Conservation (phyloP, 495 filamentous ascomycete species). For the Parachaetomium inaequale region DNA sequence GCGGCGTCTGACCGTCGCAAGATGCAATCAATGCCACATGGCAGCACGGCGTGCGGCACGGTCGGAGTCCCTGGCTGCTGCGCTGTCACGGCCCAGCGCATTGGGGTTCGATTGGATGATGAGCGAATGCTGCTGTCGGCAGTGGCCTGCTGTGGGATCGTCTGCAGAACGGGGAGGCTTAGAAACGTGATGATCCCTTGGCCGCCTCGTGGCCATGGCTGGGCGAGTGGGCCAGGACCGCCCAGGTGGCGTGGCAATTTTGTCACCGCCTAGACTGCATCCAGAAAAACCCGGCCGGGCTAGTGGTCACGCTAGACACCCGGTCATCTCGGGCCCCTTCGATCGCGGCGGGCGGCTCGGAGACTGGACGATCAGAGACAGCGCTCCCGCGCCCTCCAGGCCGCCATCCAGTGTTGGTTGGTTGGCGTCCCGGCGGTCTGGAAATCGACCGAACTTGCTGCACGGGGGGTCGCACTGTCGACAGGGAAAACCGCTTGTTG, state of each 20-base stretch:
- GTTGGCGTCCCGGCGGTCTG: background rate
- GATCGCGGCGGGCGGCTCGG: background rate
- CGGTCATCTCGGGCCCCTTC: background rate
- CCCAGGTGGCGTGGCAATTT: slow-evolving; percentile 5
- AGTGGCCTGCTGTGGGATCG: slow-evolving; percentile 11
- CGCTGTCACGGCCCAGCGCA: background rate
- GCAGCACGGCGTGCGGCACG: slow-evolving; percentile 8
- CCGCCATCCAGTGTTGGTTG: background rate
- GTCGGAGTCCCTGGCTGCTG: background rate
- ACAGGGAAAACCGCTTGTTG: background rate
- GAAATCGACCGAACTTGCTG: background rate
- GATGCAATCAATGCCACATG: slow-evolving; percentile 16
- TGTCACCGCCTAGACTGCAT: too few species aligned
- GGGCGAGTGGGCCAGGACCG: background rate
- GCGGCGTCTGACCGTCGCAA: slow-evolving; percentile 4
- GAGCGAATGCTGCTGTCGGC: slow-evolving; percentile 14
- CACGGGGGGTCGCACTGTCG: background rate
- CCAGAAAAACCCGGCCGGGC: background rate
- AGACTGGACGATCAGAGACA: background rate
- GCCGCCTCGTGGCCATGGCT: slow-evolving; percentile 17
- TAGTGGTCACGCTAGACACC: background rate
- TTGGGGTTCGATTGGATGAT: slow-evolving; percentile 1
- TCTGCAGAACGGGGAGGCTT: background rate
- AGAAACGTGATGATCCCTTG: slow-evolving; percentile 1
- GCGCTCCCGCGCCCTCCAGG: background rate